Conservation (phyloP, 139 green algal species). For the Chlamydomonas eustigma region DNA sequence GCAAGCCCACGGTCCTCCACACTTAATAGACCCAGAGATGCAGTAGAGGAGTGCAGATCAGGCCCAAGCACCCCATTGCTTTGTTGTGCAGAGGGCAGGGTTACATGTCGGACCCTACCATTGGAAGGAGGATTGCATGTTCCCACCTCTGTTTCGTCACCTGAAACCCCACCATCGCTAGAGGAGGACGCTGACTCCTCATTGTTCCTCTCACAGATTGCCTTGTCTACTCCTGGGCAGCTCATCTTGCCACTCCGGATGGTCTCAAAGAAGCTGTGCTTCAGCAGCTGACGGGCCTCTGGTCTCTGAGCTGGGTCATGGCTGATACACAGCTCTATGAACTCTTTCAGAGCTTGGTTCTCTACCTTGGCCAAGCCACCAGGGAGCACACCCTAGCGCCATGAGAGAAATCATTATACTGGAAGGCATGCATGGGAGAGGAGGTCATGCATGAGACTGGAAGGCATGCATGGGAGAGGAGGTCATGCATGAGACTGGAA, state of each 20-base stretch:
- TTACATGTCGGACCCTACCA: no score
- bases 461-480: neutral
- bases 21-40: no score
- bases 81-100: no score
- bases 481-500: neutral
- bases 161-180: neutral
- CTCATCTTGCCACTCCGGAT: slow-evolving; percentile 47
- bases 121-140: no score
- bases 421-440: neutral
- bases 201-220: slow-evolving; percentile 16
- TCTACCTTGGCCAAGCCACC: slow-evolving; percentile 76
- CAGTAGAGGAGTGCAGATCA: no score
- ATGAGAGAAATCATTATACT: neutral
- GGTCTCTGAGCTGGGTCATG: slow-evolving; percentile 60
- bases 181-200: neutral
- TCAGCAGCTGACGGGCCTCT: slow-evolving; percentile 82
- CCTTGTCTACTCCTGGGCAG: slow-evolving; percentile 26
- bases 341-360: slow-evolving; percentile 68
- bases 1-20: no score
- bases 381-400: slow-evolving; percentile 65
- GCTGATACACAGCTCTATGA: slow-evolving; percentile 89
- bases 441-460: no score
- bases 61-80: no score
- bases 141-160: no score
- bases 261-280: slow-evolving; percentile 85